A percentile compares a stretch with the other conserved stretches of the same genome.
phyloP scores from a whole-genome alignment of 2,329 filamentous ascomycete genomes.

The Endoconidiophora laricicola region DNA sequence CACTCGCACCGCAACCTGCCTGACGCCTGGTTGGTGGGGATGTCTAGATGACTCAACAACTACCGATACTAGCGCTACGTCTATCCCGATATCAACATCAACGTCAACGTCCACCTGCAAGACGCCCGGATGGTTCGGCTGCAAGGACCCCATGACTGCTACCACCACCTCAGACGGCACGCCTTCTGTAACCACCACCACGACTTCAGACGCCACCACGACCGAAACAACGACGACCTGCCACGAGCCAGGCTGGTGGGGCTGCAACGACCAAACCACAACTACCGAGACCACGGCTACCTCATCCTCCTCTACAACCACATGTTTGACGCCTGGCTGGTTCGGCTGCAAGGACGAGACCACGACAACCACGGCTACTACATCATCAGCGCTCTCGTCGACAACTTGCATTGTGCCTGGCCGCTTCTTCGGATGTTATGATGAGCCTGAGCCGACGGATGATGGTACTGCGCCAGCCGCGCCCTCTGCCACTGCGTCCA shows the following conservation, averaged over 20 bases:
- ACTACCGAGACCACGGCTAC: conserved; percentile 28
- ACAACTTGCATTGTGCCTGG: conserved; percentile 30
- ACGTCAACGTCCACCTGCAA: conserved; percentile 34
- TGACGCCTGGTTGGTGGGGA: conserved; percentile 88
- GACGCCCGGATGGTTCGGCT: conserved; percentile 51
- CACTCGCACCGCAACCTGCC: conserved; percentile 72
- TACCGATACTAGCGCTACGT: conserved; percentile 20
- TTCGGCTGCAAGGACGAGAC: conserved; percentile 44
- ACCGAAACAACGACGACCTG: conserved; percentile 15
- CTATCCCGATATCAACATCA: conserved; percentile 28
- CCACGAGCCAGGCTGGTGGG: conserved; percentile 13
- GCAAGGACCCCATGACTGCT: conserved; percentile 32
- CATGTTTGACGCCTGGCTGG: conserved; percentile 46
- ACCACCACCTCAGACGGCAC: conserved; percentile 20
- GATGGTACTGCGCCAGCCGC: too few relatives aligned
- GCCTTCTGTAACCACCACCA: conserved; percentile 17
- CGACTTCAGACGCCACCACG: conserved; percentile 14
- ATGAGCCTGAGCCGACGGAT: conserved; percentile 18
- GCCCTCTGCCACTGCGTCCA: conserved; percentile 15
- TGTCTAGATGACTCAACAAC: conserved; percentile 51
- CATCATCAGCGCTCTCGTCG: conserved; percentile 14
- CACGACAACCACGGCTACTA: conserved; percentile 20
- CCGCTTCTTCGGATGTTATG: conserved; percentile 31
- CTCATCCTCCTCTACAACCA: conserved; percentile 31
- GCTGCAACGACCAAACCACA: conserved; percentile 18